Evolutionary conservation across 139 green algal genomes (phyloP), one percentile per base, ranked within the genome.

Genomic region (Parachlorella kessleri): DNA sequence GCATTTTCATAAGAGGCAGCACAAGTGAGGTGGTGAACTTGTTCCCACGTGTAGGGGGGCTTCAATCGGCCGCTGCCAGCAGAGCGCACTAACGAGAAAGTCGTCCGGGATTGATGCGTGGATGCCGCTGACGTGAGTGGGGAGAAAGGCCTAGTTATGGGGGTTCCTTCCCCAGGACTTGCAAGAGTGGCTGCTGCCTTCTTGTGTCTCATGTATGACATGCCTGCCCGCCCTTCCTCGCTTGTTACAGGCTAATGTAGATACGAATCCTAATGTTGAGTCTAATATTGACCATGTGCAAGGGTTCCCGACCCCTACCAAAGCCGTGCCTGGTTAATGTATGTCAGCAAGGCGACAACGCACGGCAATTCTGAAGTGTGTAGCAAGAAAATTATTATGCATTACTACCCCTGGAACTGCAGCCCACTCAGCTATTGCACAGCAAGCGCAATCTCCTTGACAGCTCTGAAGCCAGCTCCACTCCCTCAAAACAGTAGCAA

Each of bases 21-120:
- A n/a, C n/a, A n/a, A n/a, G n/a, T n/a, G n/a, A n/a, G n/a, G n/a
- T n/a, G n/a, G n/a, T n/a, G n/a, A n/a, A n/a, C 26, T 77, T 36
- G 2, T 66, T 41, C 5, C 21, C 26, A 33, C 2, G 30, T 48
- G 24, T 84, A 89, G 81, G 94, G 94, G 6, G 95, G 95, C 3
- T 98, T 98, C 89, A 98, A 98, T 81, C 77, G 93, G 4, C 87
- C 91, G 2, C 81, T 98, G 76, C 93, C 95, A 5, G 85, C 83
- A 0, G 95, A 98, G 78, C 73, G 73, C 10, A 95, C 91, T 1
- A 79, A 81, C 3, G 70, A 95, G 73, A 95, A 94, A 72, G 86
- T 94, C n/a, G 24, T 67, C 10, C 76, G 85, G 18, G 91, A 95
- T 64, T 94, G 75, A 68, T 10, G 63, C 7, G 63, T 30, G 63